A percentile compares a stretch with the other conserved stretches of the same genome.
These are phyloP conservation scores for Barnettozyma botsteinii DNA, from an alignment of 805 yeast species.

Conservation along the genomic window DNA sequence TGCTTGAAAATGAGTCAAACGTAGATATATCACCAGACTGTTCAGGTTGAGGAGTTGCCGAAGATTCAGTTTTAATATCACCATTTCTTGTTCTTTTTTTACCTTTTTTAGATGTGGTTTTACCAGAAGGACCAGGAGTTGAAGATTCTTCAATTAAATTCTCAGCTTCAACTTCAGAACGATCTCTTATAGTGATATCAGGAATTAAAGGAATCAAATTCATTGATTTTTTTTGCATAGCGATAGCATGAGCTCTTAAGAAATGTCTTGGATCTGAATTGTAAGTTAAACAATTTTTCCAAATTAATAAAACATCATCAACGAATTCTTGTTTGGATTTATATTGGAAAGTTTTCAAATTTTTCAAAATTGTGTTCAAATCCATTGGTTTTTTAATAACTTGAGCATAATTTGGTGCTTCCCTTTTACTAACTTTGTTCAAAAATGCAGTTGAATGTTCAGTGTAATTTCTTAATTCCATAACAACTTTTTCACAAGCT, in stretches of 20 bases:
- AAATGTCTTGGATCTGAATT: conserved; percentile 95
- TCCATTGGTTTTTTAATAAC: conserved; percentile 95
- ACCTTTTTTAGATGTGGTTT: conserved; percentile 34
- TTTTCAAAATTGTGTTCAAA: conserved; percentile 87
- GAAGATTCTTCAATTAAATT: conserved; percentile 21
- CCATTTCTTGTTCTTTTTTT: conserved; percentile 33
- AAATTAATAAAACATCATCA: conserved; percentile 90
- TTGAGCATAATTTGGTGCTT: conserved; percentile 93
- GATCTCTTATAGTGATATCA: conserved; percentile 69
- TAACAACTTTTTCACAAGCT: conserved; percentile 92
- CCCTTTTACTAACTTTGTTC: conserved; percentile 94
- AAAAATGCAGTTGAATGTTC: conserved; percentile 96
- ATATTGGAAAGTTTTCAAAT: conserved; percentile 76
- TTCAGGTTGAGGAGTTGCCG: background rate
- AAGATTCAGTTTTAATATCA: conserved; percentile 24
- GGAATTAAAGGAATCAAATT: conserved; percentile 81
- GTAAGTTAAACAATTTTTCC: conserved; percentile 90
- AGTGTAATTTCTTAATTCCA: conserved; percentile 84
- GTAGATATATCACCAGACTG: background rate
- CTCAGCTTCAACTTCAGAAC: conserved; percentile 60
- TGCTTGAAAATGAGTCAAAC: background rate
- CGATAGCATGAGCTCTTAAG: conserved; percentile 83
- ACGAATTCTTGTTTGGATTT: conserved; percentile 83
- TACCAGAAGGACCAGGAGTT: conserved; percentile 26
- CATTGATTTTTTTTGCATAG: conserved; percentile 88